Percentiles rank a stretch among this genome's conserved stretches.
Evolutionary conservation across 176 grass and related monocot species (phyloP).

Genomic region (Raddia distichophylla): DNA sequence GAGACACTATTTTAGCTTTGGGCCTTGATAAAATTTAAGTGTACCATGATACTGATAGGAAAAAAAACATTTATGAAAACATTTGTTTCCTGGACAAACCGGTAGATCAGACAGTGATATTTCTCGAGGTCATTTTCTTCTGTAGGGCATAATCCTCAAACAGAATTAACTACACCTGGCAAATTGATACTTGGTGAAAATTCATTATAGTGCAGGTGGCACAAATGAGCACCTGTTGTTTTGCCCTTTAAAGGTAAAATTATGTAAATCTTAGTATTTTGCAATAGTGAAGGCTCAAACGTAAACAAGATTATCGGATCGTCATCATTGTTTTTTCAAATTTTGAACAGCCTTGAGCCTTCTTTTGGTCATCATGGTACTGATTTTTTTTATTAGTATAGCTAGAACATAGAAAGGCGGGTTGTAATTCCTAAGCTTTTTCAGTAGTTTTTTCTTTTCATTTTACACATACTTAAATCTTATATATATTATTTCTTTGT

Average conservation of each 20-base stretch:
- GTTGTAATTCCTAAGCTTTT: not conserved
- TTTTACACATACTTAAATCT: slow-evolving; percentile 26
- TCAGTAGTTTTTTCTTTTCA: not conserved
- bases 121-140: not conserved
- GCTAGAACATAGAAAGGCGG: not conserved
- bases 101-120: not conserved
- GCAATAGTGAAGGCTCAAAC: not conserved
- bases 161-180: not conserved
- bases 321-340: not conserved
- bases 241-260: not conserved
- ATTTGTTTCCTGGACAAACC: not conserved
- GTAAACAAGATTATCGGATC: not conserved
- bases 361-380: not conserved
- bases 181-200: not conserved
- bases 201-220: not conserved
- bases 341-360: not conserved
- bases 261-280: not conserved
- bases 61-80: not conserved
- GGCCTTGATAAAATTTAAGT: not conserved
- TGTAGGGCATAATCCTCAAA: not conserved
- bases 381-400: not conserved
- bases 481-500: slow-evolving; percentile 26
- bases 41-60: not conserved
- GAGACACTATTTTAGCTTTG: not conserved
- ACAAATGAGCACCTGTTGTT: not conserved